Evolutionary conservation across 805 yeast species (phyloP).

Genomic region (Komagataella mondaviorum): DNA sequence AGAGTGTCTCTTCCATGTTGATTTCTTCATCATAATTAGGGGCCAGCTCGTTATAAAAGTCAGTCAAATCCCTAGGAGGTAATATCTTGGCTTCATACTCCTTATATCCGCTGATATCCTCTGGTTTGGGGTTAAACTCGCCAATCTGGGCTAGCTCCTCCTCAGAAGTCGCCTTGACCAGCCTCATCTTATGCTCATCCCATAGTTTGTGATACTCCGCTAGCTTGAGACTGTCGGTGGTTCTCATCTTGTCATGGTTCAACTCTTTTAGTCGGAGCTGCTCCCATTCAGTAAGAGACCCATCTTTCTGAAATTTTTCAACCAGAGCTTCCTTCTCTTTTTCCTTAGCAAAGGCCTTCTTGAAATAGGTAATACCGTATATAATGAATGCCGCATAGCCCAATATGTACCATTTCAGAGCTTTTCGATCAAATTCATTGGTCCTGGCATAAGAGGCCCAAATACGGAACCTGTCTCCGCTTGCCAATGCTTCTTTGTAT

Average conservation of each 20-base stretch:
- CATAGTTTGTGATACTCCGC: conserved; percentile 42
- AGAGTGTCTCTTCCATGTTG: conserved; percentile 55
- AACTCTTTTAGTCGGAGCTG: conserved; percentile 46
- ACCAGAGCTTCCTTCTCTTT: conserved; percentile 31
- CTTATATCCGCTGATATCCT: conserved; percentile 16
- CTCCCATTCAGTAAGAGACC: conserved; percentile 46
- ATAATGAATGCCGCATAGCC: conserved; percentile 41
- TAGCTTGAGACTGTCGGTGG: conserved; percentile 48
- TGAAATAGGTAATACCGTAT: conserved; percentile 52
- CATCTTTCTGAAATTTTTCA: conserved; percentile 18
- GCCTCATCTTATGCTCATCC: conserved; percentile 15
- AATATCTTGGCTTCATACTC: conserved; percentile 29
- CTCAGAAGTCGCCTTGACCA: conserved; percentile 5
- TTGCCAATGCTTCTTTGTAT: conserved; percentile 18
- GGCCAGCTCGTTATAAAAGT: conserved; percentile 67
- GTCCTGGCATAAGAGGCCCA: conserved; percentile 44
- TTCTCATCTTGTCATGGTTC: conserved; percentile 41
- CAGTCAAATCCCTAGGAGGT: conserved; percentile 71
- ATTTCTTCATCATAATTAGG: conserved; percentile 70
- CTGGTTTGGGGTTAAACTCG: conserved; percentile 20
- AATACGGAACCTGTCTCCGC: conserved; percentile 20
- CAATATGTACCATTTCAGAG: conserved; percentile 53
- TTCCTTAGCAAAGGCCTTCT: conserved; percentile 53
- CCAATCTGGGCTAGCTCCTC: conserved; percentile 9
- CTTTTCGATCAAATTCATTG: conserved; percentile 42